Base-by-base conservation (phyloP, 1,284 basidiomycete genomes). In the Coniferiporia weirii region DNA sequence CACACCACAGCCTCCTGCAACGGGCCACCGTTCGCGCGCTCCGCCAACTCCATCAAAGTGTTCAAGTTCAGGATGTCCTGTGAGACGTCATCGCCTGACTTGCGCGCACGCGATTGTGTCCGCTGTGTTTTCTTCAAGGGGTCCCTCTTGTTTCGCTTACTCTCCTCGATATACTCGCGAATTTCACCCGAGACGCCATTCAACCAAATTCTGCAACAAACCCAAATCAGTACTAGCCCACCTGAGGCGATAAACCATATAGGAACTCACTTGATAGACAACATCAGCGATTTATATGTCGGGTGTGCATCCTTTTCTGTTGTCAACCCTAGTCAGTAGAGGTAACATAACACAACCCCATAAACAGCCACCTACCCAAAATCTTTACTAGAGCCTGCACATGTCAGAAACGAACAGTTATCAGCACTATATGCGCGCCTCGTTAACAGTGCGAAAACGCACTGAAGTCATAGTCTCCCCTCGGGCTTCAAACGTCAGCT, bases 241-340 rank as follows among this genome's bases (percentile, higher is more conserved):
- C 5, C 15, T 19, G 48, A 12, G 32, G 17, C 13, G 32, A 49
- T 35, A 36, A 32, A 48, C 6, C 4, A n/a, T 12, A 9, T 40
- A 4, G 38, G 9, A 19, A 59, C 44, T 19, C 10, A 59, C 57
- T 53, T 44, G 6, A 59, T 8, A 13, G 35, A 27, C 5, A 13
- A 35, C 40, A 54, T 53, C 17, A 59, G 19, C 19, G 19, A 35
- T 48, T 27, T 47, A 27, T 47, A 47, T 7, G 57, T 59, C 36
- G 57, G 57, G 20, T 59, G 51, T 7, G 57, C 20, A 20, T 59
- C 45, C 27, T 52, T 53, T 10, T 59, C 57, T 59, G 44, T 35
- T 13, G 44, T n/a, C 20, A 40, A 40, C n/a, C 10, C 6, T 10
- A 47, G 19, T 6, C 44, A 3, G 22, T 38, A 22, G 17, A 20